These are phyloP conservation scores for Metschnikowia peoriensis DNA, from an alignment of 805 yeast species.

Conservation along the genomic window DNA sequence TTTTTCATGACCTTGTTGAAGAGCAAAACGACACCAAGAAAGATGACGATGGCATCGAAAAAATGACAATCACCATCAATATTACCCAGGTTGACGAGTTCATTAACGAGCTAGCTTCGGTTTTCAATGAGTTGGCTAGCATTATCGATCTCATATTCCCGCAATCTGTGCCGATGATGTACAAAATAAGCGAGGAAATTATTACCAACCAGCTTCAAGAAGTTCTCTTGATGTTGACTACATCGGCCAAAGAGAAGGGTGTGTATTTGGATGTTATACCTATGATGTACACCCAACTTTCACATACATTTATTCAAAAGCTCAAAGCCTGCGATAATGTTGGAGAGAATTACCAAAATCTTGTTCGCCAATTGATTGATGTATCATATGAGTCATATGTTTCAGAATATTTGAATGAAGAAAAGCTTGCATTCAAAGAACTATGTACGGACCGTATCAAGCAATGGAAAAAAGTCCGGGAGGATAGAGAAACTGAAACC, in stretches of 20 bases:
- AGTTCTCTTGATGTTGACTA: conserved; percentile 27
- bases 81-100: conserved; percentile 23
- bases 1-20: conserved; percentile 14
- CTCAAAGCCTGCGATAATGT: conserved; percentile 33
- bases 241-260: conserved; percentile 25
- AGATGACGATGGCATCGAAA: not conserved
- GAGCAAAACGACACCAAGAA: not conserved
- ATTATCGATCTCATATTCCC: conserved; percentile 47
- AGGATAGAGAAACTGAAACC: conserved; percentile 47
- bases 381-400: conserved; percentile 41
- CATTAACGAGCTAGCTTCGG: conserved; percentile 28
- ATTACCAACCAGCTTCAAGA: conserved; percentile 40
- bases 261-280: conserved; percentile 41
- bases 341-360: conserved; percentile 33
- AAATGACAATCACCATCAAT: conserved; percentile 7
- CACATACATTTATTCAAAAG: conserved; percentile 23
- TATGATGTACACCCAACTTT: conserved; percentile 31
- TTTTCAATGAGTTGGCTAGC: conserved; percentile 37
- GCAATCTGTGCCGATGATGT: conserved; percentile 43
- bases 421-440: conserved; percentile 27
- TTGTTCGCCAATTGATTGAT: conserved; percentile 38
- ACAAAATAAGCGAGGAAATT: conserved; percentile 47
- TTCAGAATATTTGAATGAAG: conserved; percentile 41
- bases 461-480: conserved; percentile 36
- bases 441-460: conserved; percentile 24